Evolutionary conservation across 108 stramenopile species (phyloP).

Genomic region (Stephanodiscus triporus): DNA sequence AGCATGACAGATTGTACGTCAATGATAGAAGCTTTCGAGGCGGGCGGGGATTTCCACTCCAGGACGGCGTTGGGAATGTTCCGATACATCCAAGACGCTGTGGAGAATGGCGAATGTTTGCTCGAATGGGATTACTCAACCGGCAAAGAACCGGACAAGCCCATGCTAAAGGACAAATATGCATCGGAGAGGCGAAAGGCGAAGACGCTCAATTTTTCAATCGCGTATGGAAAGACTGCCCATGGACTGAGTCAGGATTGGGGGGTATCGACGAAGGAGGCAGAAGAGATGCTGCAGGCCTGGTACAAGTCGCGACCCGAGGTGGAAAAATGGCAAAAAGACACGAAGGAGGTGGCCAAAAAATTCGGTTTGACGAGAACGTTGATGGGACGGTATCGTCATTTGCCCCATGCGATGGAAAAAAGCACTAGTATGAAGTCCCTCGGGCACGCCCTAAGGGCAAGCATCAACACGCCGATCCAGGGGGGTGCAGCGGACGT

Average conservation of each 20-base stretch:
- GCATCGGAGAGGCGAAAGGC: conserved; percentile 98
- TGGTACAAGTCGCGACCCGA: conserved; percentile 98
- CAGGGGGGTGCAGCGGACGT: conserved; percentile 99
- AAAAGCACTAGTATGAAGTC: conserved; percentile 38
- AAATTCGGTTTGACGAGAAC: conserved; percentile 84
- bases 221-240: conserved; percentile 99
- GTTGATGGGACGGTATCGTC: conserved; percentile 95
- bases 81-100: conserved; percentile 90
- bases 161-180: conserved; percentile 96
- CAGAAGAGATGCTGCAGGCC: conserved; percentile 90
- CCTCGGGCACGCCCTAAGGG: conserved; percentile 85
- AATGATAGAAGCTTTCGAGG: conserved; percentile 97
- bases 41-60: conserved; percentile 98
- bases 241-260: conserved; percentile 96
- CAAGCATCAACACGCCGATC: conserved; percentile 99
- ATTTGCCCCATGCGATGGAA: conserved; percentile 84
- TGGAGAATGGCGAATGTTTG: conserved; percentile 93
- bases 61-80: conserved; percentile 99
- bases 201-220: conserved; percentile 99
- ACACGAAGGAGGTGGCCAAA: conserved; percentile 75
- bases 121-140: conserved; percentile 97
- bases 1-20: conserved; percentile 95
- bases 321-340: conserved; percentile 93
- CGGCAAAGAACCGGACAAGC: conserved; percentile 88
- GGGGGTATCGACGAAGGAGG: conserved; percentile 90